Percentiles rank a stretch among this genome's conserved stretches.
Evolutionary conservation across 2,329 filamentous ascomycete species (phyloP).

Genomic region (Alternaria consortialis): DNA sequence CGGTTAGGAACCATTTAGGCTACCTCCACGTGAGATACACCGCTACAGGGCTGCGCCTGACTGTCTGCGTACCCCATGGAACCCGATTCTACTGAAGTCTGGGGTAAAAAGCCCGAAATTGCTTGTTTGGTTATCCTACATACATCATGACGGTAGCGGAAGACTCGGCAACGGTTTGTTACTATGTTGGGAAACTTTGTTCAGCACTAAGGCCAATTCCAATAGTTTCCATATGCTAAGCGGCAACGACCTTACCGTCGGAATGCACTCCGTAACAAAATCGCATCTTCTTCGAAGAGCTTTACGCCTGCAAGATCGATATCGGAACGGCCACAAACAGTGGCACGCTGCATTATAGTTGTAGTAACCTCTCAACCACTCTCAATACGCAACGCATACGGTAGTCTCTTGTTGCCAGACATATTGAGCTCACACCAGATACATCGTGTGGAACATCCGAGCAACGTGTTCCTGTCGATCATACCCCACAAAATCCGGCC

Average conservation of each 20-base stretch:
- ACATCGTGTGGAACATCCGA: not conserved
- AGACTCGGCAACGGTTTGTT: constrained; percentile 20
- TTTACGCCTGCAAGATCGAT: not conserved
- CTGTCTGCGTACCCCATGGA: constrained; percentile 3
- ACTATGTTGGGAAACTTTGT: constrained; percentile 6
- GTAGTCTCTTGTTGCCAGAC: not conserved
- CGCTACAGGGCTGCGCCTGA: not conserved
- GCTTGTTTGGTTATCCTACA: constrained; percentile 9
- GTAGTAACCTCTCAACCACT: not conserved
- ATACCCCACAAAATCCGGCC: constrained; percentile 8
- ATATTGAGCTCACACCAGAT: not conserved
- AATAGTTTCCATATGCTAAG: constrained; percentile 8
- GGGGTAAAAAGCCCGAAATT: constrained; percentile 5
- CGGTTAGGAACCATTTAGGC: not conserved
- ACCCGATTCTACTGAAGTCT: not conserved
- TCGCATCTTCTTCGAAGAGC: not conserved
- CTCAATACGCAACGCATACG: not conserved
- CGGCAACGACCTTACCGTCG: constrained; percentile 8
- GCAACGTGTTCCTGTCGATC: constrained; percentile 13
- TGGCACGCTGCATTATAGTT: not conserved
- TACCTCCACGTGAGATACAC: not conserved
- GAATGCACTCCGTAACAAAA: constrained; percentile 2
- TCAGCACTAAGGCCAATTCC: constrained; percentile 6
- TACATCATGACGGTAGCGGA: constrained; percentile 5
- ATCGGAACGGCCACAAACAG: not conserved